Evolutionary conservation across 345 rosid genomes (phyloP).

Genomic region (Nasturtium officinale): DNA sequence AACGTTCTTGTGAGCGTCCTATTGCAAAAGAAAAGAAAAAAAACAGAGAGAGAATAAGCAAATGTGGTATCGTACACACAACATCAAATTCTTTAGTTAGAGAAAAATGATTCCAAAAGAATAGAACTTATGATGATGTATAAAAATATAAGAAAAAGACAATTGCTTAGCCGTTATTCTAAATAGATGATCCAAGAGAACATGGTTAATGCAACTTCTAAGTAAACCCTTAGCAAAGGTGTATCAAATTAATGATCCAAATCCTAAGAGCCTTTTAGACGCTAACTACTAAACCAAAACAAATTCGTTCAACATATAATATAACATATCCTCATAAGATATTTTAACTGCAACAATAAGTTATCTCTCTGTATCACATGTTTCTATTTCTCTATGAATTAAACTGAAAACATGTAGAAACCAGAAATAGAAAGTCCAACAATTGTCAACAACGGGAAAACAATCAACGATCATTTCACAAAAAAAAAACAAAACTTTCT

Average conservation of each 20-base stretch:
- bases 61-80: slow-evolving; percentile 23
- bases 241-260: slow-evolving; percentile 9
- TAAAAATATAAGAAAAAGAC: slow-evolving; percentile 4
- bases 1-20: slow-evolving; percentile 1
- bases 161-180: slow-evolving; percentile 10
- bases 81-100: slow-evolving; percentile 15
- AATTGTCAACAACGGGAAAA: neutral
- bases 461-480: slow-evolving; percentile 12
- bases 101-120: slow-evolving; percentile 25
- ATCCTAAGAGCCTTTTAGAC: slow-evolving; percentile 30
- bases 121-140: neutral
- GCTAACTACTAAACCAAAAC: slow-evolving; percentile 14
- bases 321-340: slow-evolving; percentile 19
- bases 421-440: slow-evolving; percentile 11
- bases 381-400: slow-evolving; percentile 8
- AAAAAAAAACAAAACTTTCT: neutral
- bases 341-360: slow-evolving; percentile 23
- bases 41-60: slow-evolving; percentile 18
- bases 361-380: slow-evolving; percentile 34
- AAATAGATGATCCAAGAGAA: neutral
- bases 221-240: slow-evolving; percentile 34
- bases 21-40: neutral
- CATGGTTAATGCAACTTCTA: slow-evolving; percentile 31
- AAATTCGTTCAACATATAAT: neutral
- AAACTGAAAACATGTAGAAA: neutral